phyloP scores from a whole-genome alignment of 2,329 filamentous ascomycete species.

The Alternaria longipes region DNA sequence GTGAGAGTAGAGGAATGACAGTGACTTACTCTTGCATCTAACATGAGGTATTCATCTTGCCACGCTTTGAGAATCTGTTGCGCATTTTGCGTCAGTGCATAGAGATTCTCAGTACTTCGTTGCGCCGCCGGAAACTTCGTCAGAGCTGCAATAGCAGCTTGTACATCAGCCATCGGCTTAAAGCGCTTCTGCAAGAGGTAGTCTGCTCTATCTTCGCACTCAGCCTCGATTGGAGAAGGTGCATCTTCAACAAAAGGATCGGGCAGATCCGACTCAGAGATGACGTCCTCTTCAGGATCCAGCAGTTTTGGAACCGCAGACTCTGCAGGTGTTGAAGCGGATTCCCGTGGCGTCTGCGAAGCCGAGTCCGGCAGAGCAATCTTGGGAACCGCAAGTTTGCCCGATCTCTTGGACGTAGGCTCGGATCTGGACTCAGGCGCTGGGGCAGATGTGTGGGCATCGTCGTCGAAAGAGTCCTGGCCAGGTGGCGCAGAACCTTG shows the following conservation, averaged over 20 bases:
- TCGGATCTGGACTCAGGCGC: constrained; percentile 19
- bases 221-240: constrained; percentile 38
- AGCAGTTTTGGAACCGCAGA: constrained; percentile 34
- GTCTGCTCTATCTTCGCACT: constrained; percentile 54
- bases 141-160: constrained; percentile 54
- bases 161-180: constrained; percentile 54
- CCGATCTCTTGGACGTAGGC: constrained; percentile 14
- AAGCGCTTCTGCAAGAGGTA: constrained; percentile 54
- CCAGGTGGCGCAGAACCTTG: constrained; percentile 33
- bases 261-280: constrained; percentile 50
- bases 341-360: constrained; percentile 40
- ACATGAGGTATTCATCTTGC: constrained; percentile 67
- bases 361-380: constrained; percentile 31
- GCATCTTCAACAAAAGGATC: constrained; percentile 46
- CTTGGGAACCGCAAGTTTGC: constrained; percentile 28
- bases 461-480: constrained; percentile 20
- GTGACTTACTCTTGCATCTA: constrained; percentile 56
- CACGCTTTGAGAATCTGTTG: constrained; percentile 62
- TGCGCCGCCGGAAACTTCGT: constrained; percentile 54
- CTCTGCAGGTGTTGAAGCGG: constrained; percentile 37
- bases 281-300: constrained; percentile 45
- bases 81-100: constrained; percentile 64
- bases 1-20: constrained; percentile 28
- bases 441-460: constrained; percentile 14
- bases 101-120: constrained; percentile 63